phyloP scores from a whole-genome alignment of 345 rosid genomes.

The Boechera retrofracta region DNA sequence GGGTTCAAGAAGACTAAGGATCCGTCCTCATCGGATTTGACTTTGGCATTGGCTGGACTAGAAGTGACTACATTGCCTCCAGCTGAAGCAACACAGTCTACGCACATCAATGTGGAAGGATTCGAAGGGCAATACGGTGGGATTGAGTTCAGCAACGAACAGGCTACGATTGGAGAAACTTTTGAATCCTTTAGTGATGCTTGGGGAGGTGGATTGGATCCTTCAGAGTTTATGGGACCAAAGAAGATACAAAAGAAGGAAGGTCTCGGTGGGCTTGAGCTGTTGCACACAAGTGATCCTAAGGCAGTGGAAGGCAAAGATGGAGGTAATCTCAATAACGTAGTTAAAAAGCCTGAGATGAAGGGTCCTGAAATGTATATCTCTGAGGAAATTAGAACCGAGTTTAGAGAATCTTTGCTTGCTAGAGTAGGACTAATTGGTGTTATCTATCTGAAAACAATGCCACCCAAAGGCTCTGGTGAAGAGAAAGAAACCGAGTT shows the following conservation, averaged over 20 bases:
- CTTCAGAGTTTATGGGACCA: slow-evolving; percentile 86
- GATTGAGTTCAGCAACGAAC: slow-evolving; percentile 86
- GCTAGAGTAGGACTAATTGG: slow-evolving; percentile 96
- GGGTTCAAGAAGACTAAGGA: slow-evolving; percentile 90
- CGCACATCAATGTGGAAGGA: slow-evolving; percentile 89
- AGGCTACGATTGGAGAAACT: slow-evolving; percentile 89
- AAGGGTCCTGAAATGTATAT: slow-evolving; percentile 94
- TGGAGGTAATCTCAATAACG: slow-evolving; percentile 71
- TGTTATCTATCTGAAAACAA: slow-evolving; percentile 78
- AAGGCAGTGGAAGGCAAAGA: slow-evolving; percentile 49
- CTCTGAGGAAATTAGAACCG: slow-evolving; percentile 85
- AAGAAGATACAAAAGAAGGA: slow-evolving; percentile 74
- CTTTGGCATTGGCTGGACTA: slow-evolving; percentile 83
- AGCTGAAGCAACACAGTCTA: slow-evolving; percentile 96
- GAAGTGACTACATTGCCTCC: slow-evolving; percentile 96
- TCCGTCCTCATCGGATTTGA: slow-evolving; percentile 68
- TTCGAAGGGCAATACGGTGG: slow-evolving; percentile 98
- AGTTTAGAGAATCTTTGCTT: slow-evolving; percentile 93
- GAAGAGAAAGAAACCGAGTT: slow-evolving; percentile 91
- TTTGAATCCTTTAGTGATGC: slow-evolving; percentile 91
- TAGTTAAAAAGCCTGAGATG: slow-evolving; percentile 86
- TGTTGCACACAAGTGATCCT: slow-evolving; percentile 77
- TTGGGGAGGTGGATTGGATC: slow-evolving; percentile 99
- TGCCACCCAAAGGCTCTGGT: slow-evolving; percentile 74
- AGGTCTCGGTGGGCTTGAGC: slow-evolving; percentile 96